Percentiles rank a stretch among this genome's conserved stretches.
phyloP scores from a whole-genome alignment of 2,329 filamentous ascomycete genomes.

The Xylaria sp. region DNA sequence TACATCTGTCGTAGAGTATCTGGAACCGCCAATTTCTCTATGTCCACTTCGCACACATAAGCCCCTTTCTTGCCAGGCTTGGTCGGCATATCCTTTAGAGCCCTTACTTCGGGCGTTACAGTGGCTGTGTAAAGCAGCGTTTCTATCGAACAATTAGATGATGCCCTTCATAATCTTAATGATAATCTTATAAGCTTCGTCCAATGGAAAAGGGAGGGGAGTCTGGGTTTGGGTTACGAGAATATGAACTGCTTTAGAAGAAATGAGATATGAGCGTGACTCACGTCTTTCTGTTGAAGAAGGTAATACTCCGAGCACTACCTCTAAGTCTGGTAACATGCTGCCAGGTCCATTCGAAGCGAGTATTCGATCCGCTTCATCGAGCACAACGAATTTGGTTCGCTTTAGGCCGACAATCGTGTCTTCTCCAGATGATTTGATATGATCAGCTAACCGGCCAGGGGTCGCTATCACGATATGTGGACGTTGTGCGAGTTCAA shows the following conservation, averaged over 20 bases:
- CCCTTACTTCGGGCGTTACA: constrained; percentile 89
- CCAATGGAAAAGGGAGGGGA: not conserved
- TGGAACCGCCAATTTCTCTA: constrained; percentile 79
- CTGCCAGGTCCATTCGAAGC: constrained; percentile 77
- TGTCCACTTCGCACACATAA: constrained; percentile 90
- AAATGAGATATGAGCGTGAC: constrained; percentile 17
- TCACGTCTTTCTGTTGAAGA: constrained; percentile 75
- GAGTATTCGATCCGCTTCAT: constrained; percentile 93
- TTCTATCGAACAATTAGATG: constrained; percentile 54
- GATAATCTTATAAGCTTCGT: not conserved
- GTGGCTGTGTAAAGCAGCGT: constrained; percentile 97
- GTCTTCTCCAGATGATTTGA: constrained; percentile 89
- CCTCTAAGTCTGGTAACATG: constrained; percentile 95
- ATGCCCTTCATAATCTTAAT: not conserved
- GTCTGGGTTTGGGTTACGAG: too few relatives aligned
- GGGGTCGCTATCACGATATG: constrained; percentile 96
- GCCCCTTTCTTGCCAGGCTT: constrained; percentile 77
- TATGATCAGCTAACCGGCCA: constrained; percentile 91
- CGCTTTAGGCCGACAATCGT: constrained; percentile 84
- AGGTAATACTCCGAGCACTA: constrained; percentile 84
- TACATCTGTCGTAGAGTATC: constrained; percentile 85
- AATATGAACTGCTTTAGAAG: not conserved
- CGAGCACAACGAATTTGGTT: constrained; percentile 87
- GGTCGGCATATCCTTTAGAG: constrained; percentile 80
- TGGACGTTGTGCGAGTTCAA: constrained; percentile 81